Conservation (phyloP, 2,329 filamentous ascomycete species). For the Alternaria solani region DNA sequence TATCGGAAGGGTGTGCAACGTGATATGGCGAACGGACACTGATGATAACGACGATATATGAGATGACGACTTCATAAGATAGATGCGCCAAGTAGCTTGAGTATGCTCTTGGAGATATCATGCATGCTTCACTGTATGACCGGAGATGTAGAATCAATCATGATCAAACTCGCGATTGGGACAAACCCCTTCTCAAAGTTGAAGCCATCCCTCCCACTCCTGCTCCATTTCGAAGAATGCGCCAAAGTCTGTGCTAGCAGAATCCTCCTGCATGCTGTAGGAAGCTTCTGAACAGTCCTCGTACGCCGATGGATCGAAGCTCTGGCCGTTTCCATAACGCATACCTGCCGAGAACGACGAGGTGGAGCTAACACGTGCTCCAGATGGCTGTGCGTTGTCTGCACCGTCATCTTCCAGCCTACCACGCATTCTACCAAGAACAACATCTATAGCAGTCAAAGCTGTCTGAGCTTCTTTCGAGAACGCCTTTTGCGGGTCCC, state of each 20-base stretch:
- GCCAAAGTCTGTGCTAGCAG: not conserved
- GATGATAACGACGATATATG: not conserved
- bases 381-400: not conserved
- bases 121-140: not conserved
- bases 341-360: not conserved
- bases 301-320: not conserved
- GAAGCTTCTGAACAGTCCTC: not conserved
- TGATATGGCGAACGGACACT: not conserved
- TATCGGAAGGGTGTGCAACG: not conserved
- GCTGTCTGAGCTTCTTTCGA: not conserved
- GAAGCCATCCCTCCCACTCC: not conserved
- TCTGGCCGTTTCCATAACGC: not conserved
- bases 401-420: not conserved
- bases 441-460: not conserved
- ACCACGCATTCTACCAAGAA: not conserved
- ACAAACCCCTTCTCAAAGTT: not conserved
- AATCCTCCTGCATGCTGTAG: not conserved
- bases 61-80: not conserved
- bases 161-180: not conserved
- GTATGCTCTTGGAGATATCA: not conserved
- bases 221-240: not conserved
- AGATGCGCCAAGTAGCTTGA: not conserved
- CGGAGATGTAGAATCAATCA: not conserved
- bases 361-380: not conserved
- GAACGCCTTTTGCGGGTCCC: not conserved